phyloP scores from a whole-genome alignment of 108 stramenopile species.

The Nitzschia inconspicua region DNA sequence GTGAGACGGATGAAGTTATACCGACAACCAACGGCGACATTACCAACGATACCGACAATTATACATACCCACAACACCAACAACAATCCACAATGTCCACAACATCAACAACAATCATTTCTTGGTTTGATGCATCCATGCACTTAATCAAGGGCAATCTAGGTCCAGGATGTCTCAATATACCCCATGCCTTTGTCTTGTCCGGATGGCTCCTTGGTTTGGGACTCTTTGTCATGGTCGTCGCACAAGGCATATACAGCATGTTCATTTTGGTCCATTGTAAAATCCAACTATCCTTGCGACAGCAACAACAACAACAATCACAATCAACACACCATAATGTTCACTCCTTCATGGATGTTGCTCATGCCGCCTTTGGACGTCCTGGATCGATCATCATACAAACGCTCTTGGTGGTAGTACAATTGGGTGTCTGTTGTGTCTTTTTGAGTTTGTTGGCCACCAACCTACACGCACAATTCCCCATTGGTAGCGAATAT shows the following conservation, averaged over 20 bases:
- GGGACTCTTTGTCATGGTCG: constrained; percentile 23
- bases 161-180: constrained; percentile 43
- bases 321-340: not conserved
- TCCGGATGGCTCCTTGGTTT: constrained; percentile 11
- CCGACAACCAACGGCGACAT: no score
- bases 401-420: constrained; percentile 27
- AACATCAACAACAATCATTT: no score
- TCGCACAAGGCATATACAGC: constrained; percentile 35
- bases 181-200: constrained; percentile 35
- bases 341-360: constrained; percentile 32
- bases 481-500: not conserved
- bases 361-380: constrained; percentile 25
- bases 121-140: constrained; percentile 24
- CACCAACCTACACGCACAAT: constrained; percentile 30
- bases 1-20: no score
- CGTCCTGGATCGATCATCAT: constrained; percentile 8
- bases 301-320: not conserved
- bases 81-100: no score
- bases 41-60: no score
- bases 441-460: constrained; percentile 35
- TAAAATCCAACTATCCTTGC: constrained; percentile 5
- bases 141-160: constrained; percentile 41
- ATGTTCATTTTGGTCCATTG: constrained; percentile 32
- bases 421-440: constrained; percentile 42
- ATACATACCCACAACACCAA: no score